phyloP scores from a whole-genome alignment of 2,329 filamentous ascomycete species.

The Xylariales sp. region DNA sequence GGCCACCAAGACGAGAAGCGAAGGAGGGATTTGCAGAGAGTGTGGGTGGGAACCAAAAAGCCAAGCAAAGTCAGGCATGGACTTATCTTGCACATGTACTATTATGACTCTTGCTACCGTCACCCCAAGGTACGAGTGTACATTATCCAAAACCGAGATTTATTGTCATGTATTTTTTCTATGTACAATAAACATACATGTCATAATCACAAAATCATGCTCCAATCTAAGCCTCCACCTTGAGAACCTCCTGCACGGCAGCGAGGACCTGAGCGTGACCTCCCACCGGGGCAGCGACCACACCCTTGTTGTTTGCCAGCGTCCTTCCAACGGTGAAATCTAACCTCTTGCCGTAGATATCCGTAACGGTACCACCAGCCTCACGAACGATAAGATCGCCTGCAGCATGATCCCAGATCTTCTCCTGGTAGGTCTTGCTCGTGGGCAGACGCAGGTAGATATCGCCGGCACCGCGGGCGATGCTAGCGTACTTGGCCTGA shows the following conservation, averaged over 20 bases:
- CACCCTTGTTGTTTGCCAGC: constrained; percentile 84
- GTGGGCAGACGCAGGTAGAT: constrained; percentile 89
- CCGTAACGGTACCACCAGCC: constrained; percentile 87
- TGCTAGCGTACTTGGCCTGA: constrained; percentile 95
- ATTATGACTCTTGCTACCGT: neutral
- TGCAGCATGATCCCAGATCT: constrained; percentile 99
- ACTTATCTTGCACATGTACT: neutral
- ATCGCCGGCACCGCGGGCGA: constrained; percentile 89
- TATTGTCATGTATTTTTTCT: no score
- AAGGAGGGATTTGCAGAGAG: no score
- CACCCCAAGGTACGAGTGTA: no score
- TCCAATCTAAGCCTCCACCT: no score
- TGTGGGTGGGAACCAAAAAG: no score
- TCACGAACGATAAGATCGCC: constrained; percentile 93
- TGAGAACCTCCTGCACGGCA: constrained; percentile 76
- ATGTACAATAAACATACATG: no score
- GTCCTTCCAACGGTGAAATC: constrained; percentile 87
- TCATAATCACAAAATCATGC: no score
- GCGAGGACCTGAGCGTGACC: constrained; percentile 74
- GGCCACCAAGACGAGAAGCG: no score
- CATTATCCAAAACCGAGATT: no score
- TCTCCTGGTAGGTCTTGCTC: constrained; percentile 87
- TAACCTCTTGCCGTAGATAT: constrained; percentile 77
- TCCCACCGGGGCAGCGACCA: constrained; percentile 77
- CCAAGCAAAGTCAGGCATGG: no score